These are phyloP conservation scores for Penicillium brevicompactum DNA, from an alignment of 2,329 filamentous ascomycete genomes.

Conservation along the genomic window DNA sequence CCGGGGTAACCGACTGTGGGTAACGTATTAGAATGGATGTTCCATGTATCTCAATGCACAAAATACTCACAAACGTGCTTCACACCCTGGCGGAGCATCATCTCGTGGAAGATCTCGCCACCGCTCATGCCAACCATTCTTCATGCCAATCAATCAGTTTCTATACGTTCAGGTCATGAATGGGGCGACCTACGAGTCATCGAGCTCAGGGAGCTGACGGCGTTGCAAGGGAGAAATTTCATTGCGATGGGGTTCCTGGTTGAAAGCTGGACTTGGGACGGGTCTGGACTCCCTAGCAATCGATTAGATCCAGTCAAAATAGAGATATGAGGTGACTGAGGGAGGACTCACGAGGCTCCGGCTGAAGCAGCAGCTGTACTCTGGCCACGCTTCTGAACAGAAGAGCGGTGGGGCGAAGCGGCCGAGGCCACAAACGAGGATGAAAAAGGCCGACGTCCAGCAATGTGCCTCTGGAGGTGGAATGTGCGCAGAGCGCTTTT, in stretches of 20 bases:
- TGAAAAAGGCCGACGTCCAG: slow-evolving; percentile 45
- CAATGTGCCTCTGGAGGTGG: slow-evolving; percentile 44
- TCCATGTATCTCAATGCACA: background rate
- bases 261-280: slow-evolving; percentile 63
- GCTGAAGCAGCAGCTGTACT: slow-evolving; percentile 51
- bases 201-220: slow-evolving; percentile 64
- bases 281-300: slow-evolving; percentile 56
- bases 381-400: slow-evolving; percentile 47
- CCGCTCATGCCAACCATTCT: slow-evolving; percentile 93
- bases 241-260: slow-evolving; percentile 59
- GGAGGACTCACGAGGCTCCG: slow-evolving; percentile 53
- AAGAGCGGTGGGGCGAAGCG: slow-evolving; percentile 49
- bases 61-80: slow-evolving; percentile 84
- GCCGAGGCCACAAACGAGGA: slow-evolving; percentile 48
- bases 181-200: slow-evolving; percentile 70
- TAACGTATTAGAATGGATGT: slow-evolving; percentile 9
- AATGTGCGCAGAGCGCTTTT: slow-evolving; percentile 52
- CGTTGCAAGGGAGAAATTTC: slow-evolving; percentile 69
- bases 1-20: slow-evolving; percentile 79
- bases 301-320: slow-evolving; percentile 8
- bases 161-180: background rate
- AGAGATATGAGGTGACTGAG: slow-evolving; percentile 11
- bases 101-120: slow-evolving; percentile 97
- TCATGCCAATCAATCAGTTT: slow-evolving; percentile 11
- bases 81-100: slow-evolving; percentile 92